Base-by-base conservation (phyloP, 129 eudicot genomes). In the Gnaphalium uliginosum region DNA sequence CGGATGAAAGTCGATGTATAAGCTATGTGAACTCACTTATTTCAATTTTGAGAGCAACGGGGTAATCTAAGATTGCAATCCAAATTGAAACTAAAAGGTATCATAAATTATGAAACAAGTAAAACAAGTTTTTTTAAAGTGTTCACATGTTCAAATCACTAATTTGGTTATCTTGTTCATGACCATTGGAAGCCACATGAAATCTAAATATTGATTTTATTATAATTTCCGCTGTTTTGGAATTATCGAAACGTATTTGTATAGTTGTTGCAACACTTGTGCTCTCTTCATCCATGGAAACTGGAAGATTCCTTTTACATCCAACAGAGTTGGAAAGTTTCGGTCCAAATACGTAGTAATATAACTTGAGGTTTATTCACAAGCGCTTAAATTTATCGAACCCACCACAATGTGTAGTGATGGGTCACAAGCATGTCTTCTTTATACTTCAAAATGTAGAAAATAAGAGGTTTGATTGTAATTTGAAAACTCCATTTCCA, bases 201-300 rank as follows among this genome's bases (percentile, higher is more conserved):
- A 15, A 33, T 30, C 37, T 2, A 30, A 33, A 33, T 8, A 17
- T n/a, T 33, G 26, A 66, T 32, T 33, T 66, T 0, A 66, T 35
- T 17, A 19, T 18, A 23, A 19, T 19, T 9, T 18, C 50, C 70
- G 33, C 51, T 15, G 3, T 33, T 33, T 66, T 66, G 70, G 27
- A 66, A 66, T 7, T 26, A 35, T 32, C 50, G 69, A 33, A 65
- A 33, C 43, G 8, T 17, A 35, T 19, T 21, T 19, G 25, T 32
- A 66, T 17, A 66, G 70, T 66, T 66, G 27, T 66, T 63, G 70
- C 17, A 64, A 66, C 48, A 66, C 70, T 66, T 33, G 70, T 33
- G 10, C 25, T 66, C 70, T 33, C 18, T 33, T 66, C 70, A 19
- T n/a, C 46, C 70, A 66, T 2, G 18, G n/a, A 27, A 66, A 66